A percentile compares a stretch with the other conserved stretches of the same genome.
phyloP scores from a whole-genome alignment of 768 basidiomycete species.

The Lactifluus pinguis region DNA sequence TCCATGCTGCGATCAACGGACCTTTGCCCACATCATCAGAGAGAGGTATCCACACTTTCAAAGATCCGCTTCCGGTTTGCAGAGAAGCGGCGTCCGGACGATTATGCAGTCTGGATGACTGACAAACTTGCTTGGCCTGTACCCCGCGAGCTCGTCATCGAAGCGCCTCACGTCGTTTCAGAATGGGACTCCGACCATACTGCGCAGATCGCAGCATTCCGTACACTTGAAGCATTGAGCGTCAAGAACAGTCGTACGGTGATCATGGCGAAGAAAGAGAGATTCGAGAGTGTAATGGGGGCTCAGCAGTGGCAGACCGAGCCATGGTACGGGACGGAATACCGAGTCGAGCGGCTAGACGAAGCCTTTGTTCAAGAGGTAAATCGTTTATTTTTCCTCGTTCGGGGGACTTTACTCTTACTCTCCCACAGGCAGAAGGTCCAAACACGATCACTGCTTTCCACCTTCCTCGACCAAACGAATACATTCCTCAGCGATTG shows the following conservation, averaged over 20 bases:
- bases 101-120: slow-evolving; percentile 69
- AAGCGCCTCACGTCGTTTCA: slow-evolving; percentile 59
- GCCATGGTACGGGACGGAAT: slow-evolving; percentile 89
- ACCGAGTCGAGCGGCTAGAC: slow-evolving; percentile 64
- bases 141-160: slow-evolving; percentile 67
- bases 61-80: slow-evolving; percentile 75
- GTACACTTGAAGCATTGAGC: slow-evolving; percentile 51
- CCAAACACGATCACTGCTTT: slow-evolving; percentile 61
- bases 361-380: slow-evolving; percentile 52
- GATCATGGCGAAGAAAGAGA: slow-evolving; percentile 70
- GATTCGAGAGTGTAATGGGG: slow-evolving; percentile 41
- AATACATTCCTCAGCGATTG: slow-evolving; percentile 83
- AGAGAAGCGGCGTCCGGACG: slow-evolving; percentile 73
- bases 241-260: slow-evolving; percentile 58
- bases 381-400: slow-evolving; percentile 1
- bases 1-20: slow-evolving; percentile 53
- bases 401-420: not conserved
- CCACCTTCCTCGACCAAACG: slow-evolving; percentile 74
- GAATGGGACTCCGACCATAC: slow-evolving; percentile 54
- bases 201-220: slow-evolving; percentile 44
- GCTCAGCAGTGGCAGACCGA: slow-evolving; percentile 58
- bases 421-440: slow-evolving; percentile 43
- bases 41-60: slow-evolving; percentile 65
- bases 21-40: slow-evolving; percentile 59
- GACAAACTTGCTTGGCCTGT: slow-evolving; percentile 73